phyloP scores from a whole-genome alignment of 2,329 filamentous ascomycete species.

The Coniochaeta hoffmannii region DNA sequence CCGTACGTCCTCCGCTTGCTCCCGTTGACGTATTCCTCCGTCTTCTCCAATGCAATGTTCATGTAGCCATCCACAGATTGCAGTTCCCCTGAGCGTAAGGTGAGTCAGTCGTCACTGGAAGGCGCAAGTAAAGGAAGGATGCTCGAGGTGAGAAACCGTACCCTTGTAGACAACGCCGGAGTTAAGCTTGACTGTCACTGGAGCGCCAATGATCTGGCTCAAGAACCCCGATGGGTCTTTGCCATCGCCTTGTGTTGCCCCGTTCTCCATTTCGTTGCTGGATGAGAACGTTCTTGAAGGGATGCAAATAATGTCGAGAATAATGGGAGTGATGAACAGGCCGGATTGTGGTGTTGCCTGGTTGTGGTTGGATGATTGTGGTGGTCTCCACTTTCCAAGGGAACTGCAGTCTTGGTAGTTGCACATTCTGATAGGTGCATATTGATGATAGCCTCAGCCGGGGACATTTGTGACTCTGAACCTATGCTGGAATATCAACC shows the following conservation, averaged over 20 bases:
- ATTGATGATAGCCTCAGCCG: background rate
- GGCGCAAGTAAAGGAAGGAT: background rate
- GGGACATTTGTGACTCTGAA: background rate
- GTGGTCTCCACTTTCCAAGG: background rate
- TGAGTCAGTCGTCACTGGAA: slow-evolving; percentile 9
- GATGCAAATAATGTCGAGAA: background rate
- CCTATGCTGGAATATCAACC: too few species aligned
- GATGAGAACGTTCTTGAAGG: background rate
- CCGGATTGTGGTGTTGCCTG: too few species aligned
- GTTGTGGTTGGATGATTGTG: background rate
- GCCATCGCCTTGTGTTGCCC: slow-evolving; percentile 57
- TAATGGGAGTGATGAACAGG: background rate
- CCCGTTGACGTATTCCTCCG: slow-evolving; percentile 84
- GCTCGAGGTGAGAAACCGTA: slow-evolving; percentile 24
- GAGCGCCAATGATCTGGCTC: slow-evolving; percentile 86
- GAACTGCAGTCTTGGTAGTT: background rate
- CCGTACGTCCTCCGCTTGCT: slow-evolving; percentile 77
- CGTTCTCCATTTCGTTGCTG: slow-evolving; percentile 64
- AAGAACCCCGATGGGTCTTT: slow-evolving; percentile 93
- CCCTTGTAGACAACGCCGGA: slow-evolving; percentile 98
- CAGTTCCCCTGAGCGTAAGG: slow-evolving; percentile 63
- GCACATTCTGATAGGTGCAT: background rate
- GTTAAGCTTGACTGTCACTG: slow-evolving; percentile 95
- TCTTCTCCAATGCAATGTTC: slow-evolving; percentile 98
- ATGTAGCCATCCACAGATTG: slow-evolving; percentile 99